These are phyloP conservation scores for Fusarium sp. DNA, from an alignment of 2,329 filamentous ascomycete species.

Conservation along the genomic window DNA sequence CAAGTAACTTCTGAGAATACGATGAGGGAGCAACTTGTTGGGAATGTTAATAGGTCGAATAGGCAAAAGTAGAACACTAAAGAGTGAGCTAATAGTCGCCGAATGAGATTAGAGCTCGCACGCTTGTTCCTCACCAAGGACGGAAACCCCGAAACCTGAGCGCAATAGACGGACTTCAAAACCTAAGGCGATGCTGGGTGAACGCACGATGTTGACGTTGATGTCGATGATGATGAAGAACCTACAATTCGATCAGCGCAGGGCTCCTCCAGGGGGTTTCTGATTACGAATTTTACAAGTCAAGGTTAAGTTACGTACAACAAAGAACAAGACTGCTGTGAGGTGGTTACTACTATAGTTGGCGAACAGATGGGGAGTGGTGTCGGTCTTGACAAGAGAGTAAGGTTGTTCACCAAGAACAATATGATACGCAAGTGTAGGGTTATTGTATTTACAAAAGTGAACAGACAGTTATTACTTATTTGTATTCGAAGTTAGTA, in stretches of 20 bases:
- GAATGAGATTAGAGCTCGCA: background rate
- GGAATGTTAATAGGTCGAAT: background rate
- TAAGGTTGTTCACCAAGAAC: background rate
- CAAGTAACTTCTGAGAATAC: background rate
- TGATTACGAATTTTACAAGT: no score
- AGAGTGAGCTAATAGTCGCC: no score
- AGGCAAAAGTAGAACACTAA: background rate
- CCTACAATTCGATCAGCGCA: background rate
- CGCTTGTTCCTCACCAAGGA: background rate
- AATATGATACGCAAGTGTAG: background rate
- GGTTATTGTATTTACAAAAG: no score
- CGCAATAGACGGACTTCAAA: background rate
- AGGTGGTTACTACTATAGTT: no score
- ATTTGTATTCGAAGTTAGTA: no score
- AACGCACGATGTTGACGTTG: background rate
- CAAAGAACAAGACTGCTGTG: background rate
- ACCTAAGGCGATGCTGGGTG: background rate
- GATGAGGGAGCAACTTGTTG: conserved; percentile 1
- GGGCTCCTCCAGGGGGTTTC: background rate
- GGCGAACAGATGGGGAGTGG: background rate
- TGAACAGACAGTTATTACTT: no score
- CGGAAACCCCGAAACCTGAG: conserved; percentile 6
- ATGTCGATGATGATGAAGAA: background rate
- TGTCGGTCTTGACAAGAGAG: no score
- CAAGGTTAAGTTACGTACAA: background rate